Conservation (phyloP, 1,284 basidiomycete genomes). For the Ceratobasidium sp. region DNA sequence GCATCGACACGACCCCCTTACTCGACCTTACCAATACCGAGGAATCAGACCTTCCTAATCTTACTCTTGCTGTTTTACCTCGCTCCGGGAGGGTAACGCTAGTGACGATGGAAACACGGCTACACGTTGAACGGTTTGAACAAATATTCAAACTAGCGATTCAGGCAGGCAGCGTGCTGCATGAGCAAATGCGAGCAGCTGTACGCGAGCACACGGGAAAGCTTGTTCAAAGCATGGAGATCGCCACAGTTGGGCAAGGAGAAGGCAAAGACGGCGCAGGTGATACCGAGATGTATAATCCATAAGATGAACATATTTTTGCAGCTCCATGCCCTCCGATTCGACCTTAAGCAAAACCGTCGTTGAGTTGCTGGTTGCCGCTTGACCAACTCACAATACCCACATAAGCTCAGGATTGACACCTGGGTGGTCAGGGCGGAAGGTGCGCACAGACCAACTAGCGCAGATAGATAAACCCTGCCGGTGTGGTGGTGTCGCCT, state of each 20-base stretch:
- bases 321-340: no score
- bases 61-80: constrained; percentile 90
- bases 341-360: no score
- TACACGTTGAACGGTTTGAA: constrained; percentile 92
- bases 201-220: constrained; percentile 70
- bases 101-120: constrained; percentile 91
- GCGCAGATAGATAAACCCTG: no score
- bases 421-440: no score
- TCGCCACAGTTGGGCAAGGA: constrained; percentile 7
- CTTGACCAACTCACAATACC: no score
- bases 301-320: background rate
- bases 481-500: no score
- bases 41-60: constrained; percentile 87
- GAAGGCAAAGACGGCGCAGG: constrained; percentile 13
- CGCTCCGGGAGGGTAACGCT: constrained; percentile 83
- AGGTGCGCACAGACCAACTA: no score
- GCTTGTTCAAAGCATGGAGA: constrained; percentile 54
- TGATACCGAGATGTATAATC: constrained; percentile 32
- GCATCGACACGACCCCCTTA: constrained; percentile 77
- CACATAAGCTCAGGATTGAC: no score
- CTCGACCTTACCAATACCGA: constrained; percentile 89
- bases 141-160: constrained; percentile 84
- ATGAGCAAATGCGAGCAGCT: constrained; percentile 82
- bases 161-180: constrained; percentile 79
- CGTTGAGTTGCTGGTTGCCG: no score